A percentile compares a stretch with the other conserved stretches of the same genome.
Evolutionary conservation across 768 basidiomycete species (phyloP).

Genomic region (Lentinula sp.): DNA sequence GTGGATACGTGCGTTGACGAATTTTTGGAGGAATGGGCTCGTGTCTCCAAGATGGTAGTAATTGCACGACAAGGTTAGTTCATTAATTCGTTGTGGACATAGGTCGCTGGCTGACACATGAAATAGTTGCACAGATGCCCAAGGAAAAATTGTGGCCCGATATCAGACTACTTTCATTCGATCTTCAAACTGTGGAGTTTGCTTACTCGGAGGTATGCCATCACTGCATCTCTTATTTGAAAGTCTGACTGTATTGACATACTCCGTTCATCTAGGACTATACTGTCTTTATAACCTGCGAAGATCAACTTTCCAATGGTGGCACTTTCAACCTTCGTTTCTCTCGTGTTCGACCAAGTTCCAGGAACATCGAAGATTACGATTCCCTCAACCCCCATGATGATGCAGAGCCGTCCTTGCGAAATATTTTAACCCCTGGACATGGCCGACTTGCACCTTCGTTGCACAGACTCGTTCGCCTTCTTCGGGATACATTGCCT

Average conservation of each 20-base stretch:
- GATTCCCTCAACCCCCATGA: conserved; percentile 66
- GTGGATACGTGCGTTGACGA: conserved; percentile 86
- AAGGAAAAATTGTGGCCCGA: conserved; percentile 66
- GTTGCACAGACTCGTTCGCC: conserved; percentile 56
- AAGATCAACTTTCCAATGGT: conserved; percentile 65
- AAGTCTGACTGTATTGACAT: background rate
- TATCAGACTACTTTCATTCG: conserved; percentile 82
- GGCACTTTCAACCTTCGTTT: conserved; percentile 73
- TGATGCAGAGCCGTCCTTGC: conserved; percentile 71
- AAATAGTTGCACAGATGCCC: conserved; percentile 75
- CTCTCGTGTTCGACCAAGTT: conserved; percentile 34
- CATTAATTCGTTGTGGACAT: background rate
- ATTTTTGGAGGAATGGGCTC: conserved; percentile 89
- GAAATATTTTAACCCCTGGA: conserved; percentile 57
- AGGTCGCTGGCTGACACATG: background rate
- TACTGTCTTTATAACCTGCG: conserved; percentile 72
- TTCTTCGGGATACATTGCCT: conserved; percentile 74
- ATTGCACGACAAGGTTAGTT: conserved; percentile 82
- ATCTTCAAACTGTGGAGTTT: conserved; percentile 89
- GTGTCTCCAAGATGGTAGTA: conserved; percentile 90
- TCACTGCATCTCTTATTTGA: background rate
- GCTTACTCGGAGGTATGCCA: conserved; percentile 57
- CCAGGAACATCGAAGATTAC: conserved; percentile 17
- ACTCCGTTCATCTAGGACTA: conserved; percentile 45
- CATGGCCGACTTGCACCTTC: conserved; percentile 62